A percentile compares a stretch with the other conserved stretches of the same genome.
phyloP scores from a whole-genome alignment of 257 asterid genomes.

The Salvia hispanica region DNA sequence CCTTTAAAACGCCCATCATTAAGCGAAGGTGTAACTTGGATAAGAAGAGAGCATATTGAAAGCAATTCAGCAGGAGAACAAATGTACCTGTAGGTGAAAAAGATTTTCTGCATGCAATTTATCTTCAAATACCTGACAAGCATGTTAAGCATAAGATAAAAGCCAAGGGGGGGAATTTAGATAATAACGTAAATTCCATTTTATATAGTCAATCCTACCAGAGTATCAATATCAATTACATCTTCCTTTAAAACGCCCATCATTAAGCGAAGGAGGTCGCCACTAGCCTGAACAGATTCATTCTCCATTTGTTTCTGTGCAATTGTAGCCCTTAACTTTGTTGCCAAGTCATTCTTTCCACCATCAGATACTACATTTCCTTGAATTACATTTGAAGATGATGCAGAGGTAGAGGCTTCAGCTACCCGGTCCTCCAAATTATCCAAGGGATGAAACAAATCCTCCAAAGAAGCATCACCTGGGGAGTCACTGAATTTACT shows the following conservation, averaged over 20 bases:
- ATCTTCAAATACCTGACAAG: no score
- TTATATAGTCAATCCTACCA: conserved; percentile 49
- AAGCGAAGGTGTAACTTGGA: no score
- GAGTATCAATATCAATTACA: conserved; percentile 77
- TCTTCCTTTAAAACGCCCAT: conserved; percentile 95
- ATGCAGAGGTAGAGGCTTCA: conserved; percentile 83
- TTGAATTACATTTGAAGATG: conserved; percentile 57
- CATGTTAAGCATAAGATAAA: no score
- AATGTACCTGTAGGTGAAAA: no score
- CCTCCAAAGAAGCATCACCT: conserved; percentile 92
- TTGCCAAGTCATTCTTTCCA: conserved; percentile 87
- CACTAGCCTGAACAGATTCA: conserved; percentile 74
- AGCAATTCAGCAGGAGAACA: no score
- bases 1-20: conserved; percentile 93
- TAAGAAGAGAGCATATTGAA: no score
- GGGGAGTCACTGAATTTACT: conserved; percentile 95
- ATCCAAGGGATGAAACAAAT: conserved; percentile 84
- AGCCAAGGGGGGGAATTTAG: no score
- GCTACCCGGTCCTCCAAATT: conserved; percentile 56
- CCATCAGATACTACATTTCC: conserved; percentile 50
- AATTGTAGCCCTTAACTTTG: conserved; percentile 89
- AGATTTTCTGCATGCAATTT: no score
- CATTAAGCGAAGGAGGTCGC: conserved; percentile 84
- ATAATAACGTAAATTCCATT: conserved; percentile 25
- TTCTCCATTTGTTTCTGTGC: conserved; percentile 85